These are phyloP conservation scores for Pleurotus pulmonarius DNA, from an alignment of 768 basidiomycete species.

Conservation along the genomic window DNA sequence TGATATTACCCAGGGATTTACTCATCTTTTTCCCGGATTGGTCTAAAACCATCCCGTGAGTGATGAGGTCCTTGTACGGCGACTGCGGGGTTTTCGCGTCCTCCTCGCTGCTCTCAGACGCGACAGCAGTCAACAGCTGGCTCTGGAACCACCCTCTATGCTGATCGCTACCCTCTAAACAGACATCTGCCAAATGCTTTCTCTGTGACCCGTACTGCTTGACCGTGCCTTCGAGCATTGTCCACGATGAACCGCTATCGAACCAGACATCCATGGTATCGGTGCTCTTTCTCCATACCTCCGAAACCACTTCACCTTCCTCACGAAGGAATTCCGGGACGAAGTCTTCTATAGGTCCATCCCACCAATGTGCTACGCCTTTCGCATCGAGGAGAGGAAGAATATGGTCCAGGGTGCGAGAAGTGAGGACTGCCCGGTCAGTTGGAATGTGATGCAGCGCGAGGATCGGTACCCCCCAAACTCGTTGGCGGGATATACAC, in stretches of 20 bases:
- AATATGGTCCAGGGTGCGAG: constrained; percentile 69
- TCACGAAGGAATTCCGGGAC: constrained; percentile 55
- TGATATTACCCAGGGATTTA: constrained; percentile 91
- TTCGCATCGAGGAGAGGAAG: constrained; percentile 66
- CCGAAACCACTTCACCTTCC: constrained; percentile 34
- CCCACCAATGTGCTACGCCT: constrained; percentile 90
- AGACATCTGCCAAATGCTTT: constrained; percentile 70
- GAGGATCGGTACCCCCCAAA: constrained; percentile 97
- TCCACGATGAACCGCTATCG: constrained; percentile 95
- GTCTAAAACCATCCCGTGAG: constrained; percentile 96
- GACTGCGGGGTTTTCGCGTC: constrained; percentile 24
- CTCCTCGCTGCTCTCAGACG: constrained; percentile 31
- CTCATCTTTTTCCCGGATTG: constrained; percentile 93
- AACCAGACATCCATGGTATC: constrained; percentile 99
- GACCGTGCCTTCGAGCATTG: constrained; percentile 52
- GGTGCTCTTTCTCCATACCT: constrained; percentile 70
- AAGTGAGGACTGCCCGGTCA: constrained; percentile 61
- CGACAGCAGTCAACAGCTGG: constrained; percentile 79
- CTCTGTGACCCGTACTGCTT: constrained; percentile 19
- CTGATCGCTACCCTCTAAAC: constrained; percentile 94
- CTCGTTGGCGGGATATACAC: constrained; percentile 97
- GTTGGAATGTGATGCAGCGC: constrained; percentile 67
- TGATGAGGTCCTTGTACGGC: constrained; percentile 79
- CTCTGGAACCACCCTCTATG: constrained; percentile 99
- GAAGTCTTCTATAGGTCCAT: constrained; percentile 80